Conservation (phyloP, 768 basidiomycete species). For the Leccinellum rugosiceps region DNA sequence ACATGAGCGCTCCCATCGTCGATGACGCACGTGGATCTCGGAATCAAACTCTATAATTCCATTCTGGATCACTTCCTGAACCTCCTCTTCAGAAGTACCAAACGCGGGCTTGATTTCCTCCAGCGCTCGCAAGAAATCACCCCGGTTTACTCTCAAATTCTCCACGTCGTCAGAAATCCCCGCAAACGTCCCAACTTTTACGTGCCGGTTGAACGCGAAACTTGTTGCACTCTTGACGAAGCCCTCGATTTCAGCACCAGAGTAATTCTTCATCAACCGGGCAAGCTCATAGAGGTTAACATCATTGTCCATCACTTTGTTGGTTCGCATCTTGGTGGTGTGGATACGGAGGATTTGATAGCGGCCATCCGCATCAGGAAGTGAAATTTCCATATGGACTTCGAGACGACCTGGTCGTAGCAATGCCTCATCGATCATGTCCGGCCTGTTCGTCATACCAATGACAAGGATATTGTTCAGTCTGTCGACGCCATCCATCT, state of each 20-base stretch:
- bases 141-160: constrained; percentile 80
- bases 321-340: constrained; percentile 89
- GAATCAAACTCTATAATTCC: constrained; percentile 89
- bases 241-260: constrained; percentile 94
- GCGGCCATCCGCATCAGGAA: constrained; percentile 92
- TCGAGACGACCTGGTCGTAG: constrained; percentile 97
- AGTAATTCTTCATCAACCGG: constrained; percentile 89
- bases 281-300: constrained; percentile 86
- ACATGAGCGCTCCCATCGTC: neutral
- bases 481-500: constrained; percentile 99
- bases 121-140: constrained; percentile 86
- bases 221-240: constrained; percentile 97
- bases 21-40: constrained; percentile 59
- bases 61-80: constrained; percentile 89
- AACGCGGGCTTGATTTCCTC: constrained; percentile 96
- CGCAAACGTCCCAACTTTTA: constrained; percentile 96
- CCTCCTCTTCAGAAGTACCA: constrained; percentile 96
- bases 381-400: constrained; percentile 98
- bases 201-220: constrained; percentile 97
- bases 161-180: constrained; percentile 96
- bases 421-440: constrained; percentile 99
- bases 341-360: constrained; percentile 94
- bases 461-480: constrained; percentile 99
- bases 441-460: constrained; percentile 97
- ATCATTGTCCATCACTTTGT: constrained; percentile 83